Base-by-base conservation (phyloP, 495 filamentous ascomycete genomes). In the Xylaria castorea region DNA sequence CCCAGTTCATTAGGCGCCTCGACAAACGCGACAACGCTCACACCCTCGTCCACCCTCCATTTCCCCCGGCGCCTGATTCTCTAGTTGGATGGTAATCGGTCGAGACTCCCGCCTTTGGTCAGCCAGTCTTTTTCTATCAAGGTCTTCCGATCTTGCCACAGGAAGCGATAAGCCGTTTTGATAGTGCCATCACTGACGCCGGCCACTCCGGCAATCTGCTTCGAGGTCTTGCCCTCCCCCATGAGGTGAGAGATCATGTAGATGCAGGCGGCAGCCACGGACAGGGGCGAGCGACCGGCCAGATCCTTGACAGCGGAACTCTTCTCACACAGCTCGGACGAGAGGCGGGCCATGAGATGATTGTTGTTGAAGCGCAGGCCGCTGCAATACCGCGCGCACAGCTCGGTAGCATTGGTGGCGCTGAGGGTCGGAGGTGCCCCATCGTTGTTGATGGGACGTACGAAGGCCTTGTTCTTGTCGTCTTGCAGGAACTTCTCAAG, bases 111-210 rank as follows among this genome's bases (percentile, higher is more conserved):
- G 78, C 91, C 90, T 44, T 89, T 76, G 74, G 86, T 85, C 70
- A 95, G 85, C 89, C 92, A 94, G 65, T 92, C 90, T 44, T 88
- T 84, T 75, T 92, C 88, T 76, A 98, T 87, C 71, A 99, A 81
- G 62, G 88, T 83, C 73, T 96, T 92, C 22, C 89, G 88, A 58
- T 91, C 89, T 8, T 85, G 83, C 77, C 93, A 94, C 57, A 99
- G 87, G 76, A 92, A 89, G 78, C 96, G 95, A 84, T 98, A 99
- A 0, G 97, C 94, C 61, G 93, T 94, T 61, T 95, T 92, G 73
- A 99, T 97, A 1, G 96, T 99, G 60, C 95, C 94, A 75, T 99
- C 96, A 77, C 94, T 97, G 38, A 98, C 96, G 71, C 93, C 92
- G 5, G 92, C 92, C 22, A 96, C 91, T 1, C 72, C 70, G 1